Evolutionary conservation across 768 basidiomycete species (phyloP).

Genomic region (Suillus ampliporus): DNA sequence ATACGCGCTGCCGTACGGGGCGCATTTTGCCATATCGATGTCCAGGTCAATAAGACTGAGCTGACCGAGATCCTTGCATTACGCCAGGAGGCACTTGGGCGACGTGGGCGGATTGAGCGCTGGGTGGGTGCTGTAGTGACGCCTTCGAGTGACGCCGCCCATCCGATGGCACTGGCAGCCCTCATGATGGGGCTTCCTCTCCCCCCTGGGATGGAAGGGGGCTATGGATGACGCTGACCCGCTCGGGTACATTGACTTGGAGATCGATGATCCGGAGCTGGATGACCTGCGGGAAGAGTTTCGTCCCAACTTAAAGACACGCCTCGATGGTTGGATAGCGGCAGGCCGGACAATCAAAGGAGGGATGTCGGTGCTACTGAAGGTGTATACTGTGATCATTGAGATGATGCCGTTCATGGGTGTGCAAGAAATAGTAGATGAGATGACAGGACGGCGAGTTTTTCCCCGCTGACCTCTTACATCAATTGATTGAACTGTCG

Average conservation of each 20-base stretch:
- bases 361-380: conserved; percentile 41
- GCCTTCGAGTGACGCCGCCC: conserved; percentile 39
- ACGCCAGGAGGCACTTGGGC: conserved; percentile 39
- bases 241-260: conserved; percentile 55
- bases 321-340: conserved; percentile 63
- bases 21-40: conserved; percentile 54
- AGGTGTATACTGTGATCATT: conserved; percentile 50
- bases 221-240: conserved; percentile 50
- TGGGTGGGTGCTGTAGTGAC: conserved; percentile 59
- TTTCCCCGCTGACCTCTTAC: neutral
- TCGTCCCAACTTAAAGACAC: conserved; percentile 57
- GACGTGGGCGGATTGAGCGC: conserved; percentile 52
- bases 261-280: conserved; percentile 57
- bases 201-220: conserved; percentile 42
- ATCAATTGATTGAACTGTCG: neutral
- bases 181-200: conserved; percentile 65
- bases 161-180: conserved; percentile 67
- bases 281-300: conserved; percentile 68
- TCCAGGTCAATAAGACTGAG: conserved; percentile 45
- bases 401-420: conserved; percentile 63
- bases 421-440: conserved; percentile 55
- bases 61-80: conserved; percentile 53
- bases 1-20: conserved; percentile 50
- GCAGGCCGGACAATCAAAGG: conserved; percentile 46
- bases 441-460: conserved; percentile 60